Percentiles rank a stretch among this genome's conserved stretches.
Evolutionary conservation across 2,329 filamentous ascomycete genomes (phyloP).

Genomic region (Ophiocordyceps robertsii): DNA sequence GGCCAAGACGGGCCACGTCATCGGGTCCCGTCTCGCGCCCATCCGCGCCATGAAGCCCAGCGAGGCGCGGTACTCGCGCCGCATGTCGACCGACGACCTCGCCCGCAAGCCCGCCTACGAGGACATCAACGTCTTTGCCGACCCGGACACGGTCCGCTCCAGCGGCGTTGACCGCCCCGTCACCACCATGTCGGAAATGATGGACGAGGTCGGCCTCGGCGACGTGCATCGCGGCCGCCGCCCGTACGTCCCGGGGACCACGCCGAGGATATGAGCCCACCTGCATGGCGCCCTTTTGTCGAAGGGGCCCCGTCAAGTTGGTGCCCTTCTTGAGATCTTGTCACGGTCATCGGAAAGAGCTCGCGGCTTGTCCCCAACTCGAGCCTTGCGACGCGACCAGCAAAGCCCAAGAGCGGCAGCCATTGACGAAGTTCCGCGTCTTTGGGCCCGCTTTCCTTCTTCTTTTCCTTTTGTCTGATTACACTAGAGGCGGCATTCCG

Average conservation of each 20-base stretch:
- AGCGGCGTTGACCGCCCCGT: conserved; percentile 14
- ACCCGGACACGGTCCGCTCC: conserved; percentile 25
- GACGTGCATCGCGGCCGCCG: conserved; percentile 25
- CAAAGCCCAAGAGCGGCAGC: background rate
- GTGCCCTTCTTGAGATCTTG: background rate
- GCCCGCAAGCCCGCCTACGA: conserved; percentile 31
- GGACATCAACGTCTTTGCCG: conserved; percentile 40
- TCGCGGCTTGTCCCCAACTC: no score
- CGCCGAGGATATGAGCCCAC: conserved; percentile 14
- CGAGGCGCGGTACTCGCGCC: conserved; percentile 9
- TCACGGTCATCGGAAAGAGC: background rate
- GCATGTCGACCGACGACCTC: conserved; percentile 17
- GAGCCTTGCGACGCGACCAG: no score
- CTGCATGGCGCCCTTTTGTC: no score
- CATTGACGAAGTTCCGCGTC: background rate
- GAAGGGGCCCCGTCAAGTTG: background rate
- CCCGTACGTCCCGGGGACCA: conserved; percentile 26
- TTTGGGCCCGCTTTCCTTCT: background rate
- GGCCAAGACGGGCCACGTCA: conserved; percentile 13
- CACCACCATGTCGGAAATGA: conserved; percentile 41
- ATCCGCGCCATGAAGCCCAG: conserved; percentile 25
- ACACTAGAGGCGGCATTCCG: background rate
- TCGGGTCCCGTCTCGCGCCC: conserved; percentile 14
- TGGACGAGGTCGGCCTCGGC: conserved; percentile 32
- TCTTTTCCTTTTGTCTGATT: background rate